Base-by-base conservation (phyloP, 495 filamentous ascomycete species). In the Daldinia loculata region DNA sequence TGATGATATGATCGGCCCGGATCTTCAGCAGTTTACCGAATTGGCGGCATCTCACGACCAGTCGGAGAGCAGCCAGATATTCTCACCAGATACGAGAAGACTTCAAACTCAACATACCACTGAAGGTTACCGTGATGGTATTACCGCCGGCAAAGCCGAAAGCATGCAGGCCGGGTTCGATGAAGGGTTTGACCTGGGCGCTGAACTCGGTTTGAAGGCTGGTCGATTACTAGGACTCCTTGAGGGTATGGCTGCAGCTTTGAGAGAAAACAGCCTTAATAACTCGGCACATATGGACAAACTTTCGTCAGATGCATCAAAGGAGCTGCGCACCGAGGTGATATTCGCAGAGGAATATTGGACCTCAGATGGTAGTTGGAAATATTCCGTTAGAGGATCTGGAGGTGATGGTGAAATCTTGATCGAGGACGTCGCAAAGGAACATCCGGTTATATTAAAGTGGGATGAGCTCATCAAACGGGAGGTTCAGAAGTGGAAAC, bases 111-210 rank as follows among this genome's bases (percentile, higher is more conserved):
- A 88, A 66, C 94, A 98, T 78, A 84, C 87, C 36, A 97, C 89
- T 7, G 88, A 91, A n/a, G 95, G 95, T 56, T 98, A 98, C 80
- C 90, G 95, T 64, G 92, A 95, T 67, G 95, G 95, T 63, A 88
- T 98, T 67, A 83, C 91, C 3, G 73, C 76, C 3, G 90, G 90
- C 19, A 98, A 97, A 78, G 80, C 83, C 14, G 70, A 83, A 55
- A 86, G 85, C 67, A 85, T 96, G 12, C 95, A 98, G 75, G 77
- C 79, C 17, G 95, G 95, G 6, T 98, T 98, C 75, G 95, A 98
- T 76, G 91, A 93, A 61, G 94, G 93, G 0, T 98, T 91, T 66
- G 77, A 84, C 1, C 83, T 97, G 2, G 95, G 95, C 34, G 93
- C 92, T 3, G 84, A 88, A 27, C 78, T 97, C 30, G 95, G 95